phyloP scores from a whole-genome alignment of 1,284 basidiomycete species.

The Mycena sp. region DNA sequence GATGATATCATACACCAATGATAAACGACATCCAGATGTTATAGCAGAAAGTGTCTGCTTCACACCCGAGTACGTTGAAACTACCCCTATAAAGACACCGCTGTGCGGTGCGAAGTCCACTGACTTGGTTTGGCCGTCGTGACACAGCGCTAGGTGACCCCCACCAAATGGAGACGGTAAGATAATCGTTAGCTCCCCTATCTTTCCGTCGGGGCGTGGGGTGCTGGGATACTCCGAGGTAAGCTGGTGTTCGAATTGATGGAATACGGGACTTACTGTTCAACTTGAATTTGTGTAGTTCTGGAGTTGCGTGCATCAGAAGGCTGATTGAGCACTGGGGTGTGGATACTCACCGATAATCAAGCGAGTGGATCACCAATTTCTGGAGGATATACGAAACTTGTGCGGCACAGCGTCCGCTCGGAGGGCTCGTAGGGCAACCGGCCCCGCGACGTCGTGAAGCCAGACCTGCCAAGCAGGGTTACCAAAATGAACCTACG shows the following conservation, averaged over 20 bases:
- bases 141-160: background rate
- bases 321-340: no score
- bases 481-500: conserved; percentile 7
- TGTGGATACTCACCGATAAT: background rate
- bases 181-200: background rate
- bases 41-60: background rate
- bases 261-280: conserved; percentile 2
- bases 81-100: background rate
- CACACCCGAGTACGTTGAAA: conserved; percentile 11
- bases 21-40: conserved; percentile 1
- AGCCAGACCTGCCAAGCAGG: conserved; percentile 16
- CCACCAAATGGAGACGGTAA: conserved; percentile 13
- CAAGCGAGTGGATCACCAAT: background rate
- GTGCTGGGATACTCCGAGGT: background rate
- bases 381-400: background rate
- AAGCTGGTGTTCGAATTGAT: background rate
- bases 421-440: conserved; percentile 1
- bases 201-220: background rate
- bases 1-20: conserved; percentile 12
- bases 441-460: conserved; percentile 10
- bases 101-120: background rate
- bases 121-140: background rate
- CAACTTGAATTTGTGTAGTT: background rate
- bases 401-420: background rate
- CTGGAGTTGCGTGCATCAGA: background rate